Percentiles rank a stretch among this genome's conserved stretches.
phyloP scores from a whole-genome alignment of 1,139 yeast genomes.

The Zhuliangozyma blackwelliae region DNA sequence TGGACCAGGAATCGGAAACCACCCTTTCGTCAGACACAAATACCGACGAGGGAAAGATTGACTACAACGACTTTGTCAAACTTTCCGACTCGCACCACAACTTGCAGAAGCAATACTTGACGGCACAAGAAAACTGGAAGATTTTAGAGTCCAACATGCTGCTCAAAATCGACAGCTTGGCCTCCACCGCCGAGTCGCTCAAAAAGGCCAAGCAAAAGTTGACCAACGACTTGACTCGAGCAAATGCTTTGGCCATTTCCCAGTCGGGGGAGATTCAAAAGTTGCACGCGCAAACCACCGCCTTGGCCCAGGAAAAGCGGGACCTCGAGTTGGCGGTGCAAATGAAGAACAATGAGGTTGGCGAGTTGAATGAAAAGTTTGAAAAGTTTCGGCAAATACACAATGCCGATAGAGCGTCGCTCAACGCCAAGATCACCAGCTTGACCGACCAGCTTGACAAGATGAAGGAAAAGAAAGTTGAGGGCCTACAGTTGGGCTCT shows the following conservation, averaged over 20 bases:
- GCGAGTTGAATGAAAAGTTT: conserved; percentile 26
- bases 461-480: conserved; percentile 8
- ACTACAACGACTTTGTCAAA: conserved; percentile 37
- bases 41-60: conserved; percentile 12
- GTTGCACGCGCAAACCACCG: conserved; percentile 12
- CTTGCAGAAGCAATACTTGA: conserved; percentile 61
- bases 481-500: conserved; percentile 13
- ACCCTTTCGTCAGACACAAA: conserved; percentile 5
- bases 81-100: conserved; percentile 36
- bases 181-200: conserved; percentile 31
- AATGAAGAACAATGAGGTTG: conserved; percentile 21
- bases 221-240: conserved; percentile 25
- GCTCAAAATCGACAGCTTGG: conserved; percentile 42
- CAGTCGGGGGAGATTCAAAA: conserved; percentile 21
- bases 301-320: conserved; percentile 14
- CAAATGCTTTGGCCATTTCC: conserved; percentile 16
- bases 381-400: conserved; percentile 28
- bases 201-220: conserved; percentile 30
- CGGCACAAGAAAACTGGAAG: conserved; percentile 67
- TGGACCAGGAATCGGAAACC: conserved; percentile 19
- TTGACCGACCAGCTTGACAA: conserved; percentile 20
- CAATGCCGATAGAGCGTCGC: conserved; percentile 26
- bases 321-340: conserved; percentile 19
- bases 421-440: conserved; percentile 23
- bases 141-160: conserved; percentile 53